Evolutionary conservation across 2,329 filamentous ascomycete genomes (phyloP).

Genomic region (Chalaropsis thielavioides): DNA sequence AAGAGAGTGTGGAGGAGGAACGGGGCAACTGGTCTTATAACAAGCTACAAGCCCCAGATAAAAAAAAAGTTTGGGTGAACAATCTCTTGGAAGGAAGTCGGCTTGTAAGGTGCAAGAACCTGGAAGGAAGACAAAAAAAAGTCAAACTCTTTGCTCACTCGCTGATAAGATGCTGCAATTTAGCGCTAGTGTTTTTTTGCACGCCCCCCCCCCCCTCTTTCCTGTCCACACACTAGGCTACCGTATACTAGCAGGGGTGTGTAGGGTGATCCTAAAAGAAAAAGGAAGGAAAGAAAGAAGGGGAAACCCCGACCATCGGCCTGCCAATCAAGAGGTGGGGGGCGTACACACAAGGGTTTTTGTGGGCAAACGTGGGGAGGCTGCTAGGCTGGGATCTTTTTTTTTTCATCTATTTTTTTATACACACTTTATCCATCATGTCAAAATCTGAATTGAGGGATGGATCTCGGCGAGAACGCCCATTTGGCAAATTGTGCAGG

Average conservation of each 20-base stretch:
- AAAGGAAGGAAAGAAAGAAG: neutral
- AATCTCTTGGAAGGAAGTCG: conserved; percentile 6
- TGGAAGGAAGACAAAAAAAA: neutral
- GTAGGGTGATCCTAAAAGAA: neutral
- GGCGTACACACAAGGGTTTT: conserved; percentile 1
- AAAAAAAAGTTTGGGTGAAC: neutral
- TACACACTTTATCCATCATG: neutral
- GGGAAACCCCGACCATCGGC: conserved; percentile 6
- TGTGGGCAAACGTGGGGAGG: neutral
- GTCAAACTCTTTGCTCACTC: neutral
- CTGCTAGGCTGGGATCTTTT: neutral
- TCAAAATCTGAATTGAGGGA: neutral
- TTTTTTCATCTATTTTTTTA: neutral
- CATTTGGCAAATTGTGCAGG: neutral
- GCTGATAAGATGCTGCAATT: neutral
- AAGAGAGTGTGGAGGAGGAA: neutral
- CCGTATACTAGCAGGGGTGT: neutral
- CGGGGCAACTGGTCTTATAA: conserved; percentile 9
- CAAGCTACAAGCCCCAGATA: conserved; percentile 7
- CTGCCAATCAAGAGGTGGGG: conserved; percentile 6
- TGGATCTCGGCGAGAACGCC: neutral
- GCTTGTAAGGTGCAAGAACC: neutral
- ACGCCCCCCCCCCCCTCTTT: neutral
- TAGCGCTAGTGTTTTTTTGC: neutral
- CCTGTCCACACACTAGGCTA: neutral